phyloP scores from a whole-genome alignment of 179 eudicot species.

The Dionaea muscipula region DNA sequence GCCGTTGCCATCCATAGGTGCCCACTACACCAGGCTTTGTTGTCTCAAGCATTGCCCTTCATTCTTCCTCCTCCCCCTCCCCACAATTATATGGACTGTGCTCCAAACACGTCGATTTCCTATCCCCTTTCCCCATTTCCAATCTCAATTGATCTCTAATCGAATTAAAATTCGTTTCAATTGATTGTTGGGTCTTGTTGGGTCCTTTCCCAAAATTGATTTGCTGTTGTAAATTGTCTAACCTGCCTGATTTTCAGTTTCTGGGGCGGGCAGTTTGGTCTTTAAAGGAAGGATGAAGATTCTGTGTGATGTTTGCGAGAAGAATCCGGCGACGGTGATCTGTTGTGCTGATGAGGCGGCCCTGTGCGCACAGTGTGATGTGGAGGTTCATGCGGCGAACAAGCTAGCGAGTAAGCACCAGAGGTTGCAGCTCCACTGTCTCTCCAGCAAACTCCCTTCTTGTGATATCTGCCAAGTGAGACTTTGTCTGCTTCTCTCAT shows the following conservation, averaged over 20 bases:
- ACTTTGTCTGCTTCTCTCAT: neutral
- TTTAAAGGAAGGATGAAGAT: constrained; percentile 49
- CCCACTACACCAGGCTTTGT: neutral
- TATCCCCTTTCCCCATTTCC: neutral
- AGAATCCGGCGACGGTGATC: constrained; percentile 65
- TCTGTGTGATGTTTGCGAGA: constrained; percentile 99
- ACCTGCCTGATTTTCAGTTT: neutral
- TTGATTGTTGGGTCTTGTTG: too few species aligned
- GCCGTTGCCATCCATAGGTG: too few species aligned
- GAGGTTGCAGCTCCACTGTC: constrained; percentile 58
- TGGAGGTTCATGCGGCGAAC: constrained; percentile 85
- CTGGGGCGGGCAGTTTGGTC: neutral
- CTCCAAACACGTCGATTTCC: neutral
- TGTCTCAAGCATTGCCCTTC: neutral
- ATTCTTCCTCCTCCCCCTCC: neutral
- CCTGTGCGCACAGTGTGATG: constrained; percentile 66
- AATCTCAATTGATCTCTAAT: neutral
- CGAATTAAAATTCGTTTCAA: neutral
- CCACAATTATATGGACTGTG: neutral
- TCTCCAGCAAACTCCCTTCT: constrained; percentile 64
- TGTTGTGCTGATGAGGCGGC: constrained; percentile 99
- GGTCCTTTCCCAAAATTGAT: too few species aligned
- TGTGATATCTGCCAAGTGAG: constrained; percentile 91
- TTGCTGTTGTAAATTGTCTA: too few species aligned
- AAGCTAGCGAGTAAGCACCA: constrained; percentile 95